Evolutionary conservation across 192 early-diverging fungal species (phyloP), one percentile per base, ranked within the genome.

Genomic region (Chytriomyces sp.): DNA sequence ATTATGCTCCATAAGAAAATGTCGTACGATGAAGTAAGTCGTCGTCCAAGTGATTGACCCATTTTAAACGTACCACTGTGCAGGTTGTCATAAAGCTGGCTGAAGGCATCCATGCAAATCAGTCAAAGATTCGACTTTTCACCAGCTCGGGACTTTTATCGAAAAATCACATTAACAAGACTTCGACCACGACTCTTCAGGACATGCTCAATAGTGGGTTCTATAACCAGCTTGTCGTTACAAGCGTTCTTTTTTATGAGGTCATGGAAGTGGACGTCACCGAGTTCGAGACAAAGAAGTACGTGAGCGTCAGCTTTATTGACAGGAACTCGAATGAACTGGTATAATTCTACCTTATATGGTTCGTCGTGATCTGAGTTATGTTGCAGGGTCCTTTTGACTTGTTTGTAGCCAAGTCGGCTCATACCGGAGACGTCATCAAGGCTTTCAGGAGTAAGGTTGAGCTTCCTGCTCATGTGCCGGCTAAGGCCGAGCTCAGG

Each of bases 221-320:
- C 36, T 72, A 80, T 59, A 68, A 68, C 65, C 41, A 59, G 39
- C 25, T 77, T 39, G 36, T 67, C 53, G 33, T 76, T 41, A 73
- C 81, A 39, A 79, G 78, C 39, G 68, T 82, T 10, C 64, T 99
- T 7, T 86, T 82, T 63, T 99, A 96, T 77, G 95, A 99, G 75
- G 82, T 93, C 52, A 63, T 97, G 53, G 91, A 94, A 36, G 83
- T 95, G 25, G 82, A 87, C 39, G 82, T 97, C 22, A 74, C 81
- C 28, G 94, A 99, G 77, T 77, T 97, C 26, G 95, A 97, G 62
- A 89, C 70, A 36, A 95, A 94, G 77, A 84, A 88, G 39, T 75
- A 70, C 54, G 63, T 96, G 10, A 90, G 89, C 34, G 82, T 96
- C 5, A 83, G 73, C 10, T 92, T 81, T 73, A 80, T 94, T 17